These are phyloP conservation scores for Sisymbrium irio DNA, from an alignment of 345 rosid genomes.

Conservation along the genomic window DNA sequence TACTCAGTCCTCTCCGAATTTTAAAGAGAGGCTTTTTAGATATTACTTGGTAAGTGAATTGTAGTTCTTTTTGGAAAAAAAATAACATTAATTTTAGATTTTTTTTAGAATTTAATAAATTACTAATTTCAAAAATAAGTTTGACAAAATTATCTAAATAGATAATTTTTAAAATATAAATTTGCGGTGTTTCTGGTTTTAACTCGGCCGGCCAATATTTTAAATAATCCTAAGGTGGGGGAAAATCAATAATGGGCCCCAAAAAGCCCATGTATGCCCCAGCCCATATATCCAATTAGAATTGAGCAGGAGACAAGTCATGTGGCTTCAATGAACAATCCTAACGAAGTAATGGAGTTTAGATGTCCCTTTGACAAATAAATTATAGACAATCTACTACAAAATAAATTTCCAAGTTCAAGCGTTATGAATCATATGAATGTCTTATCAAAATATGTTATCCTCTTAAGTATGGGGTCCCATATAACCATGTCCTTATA, in stretches of 20 bases:
- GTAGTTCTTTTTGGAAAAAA: too few relatives aligned
- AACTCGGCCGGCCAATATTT: too few relatives aligned
- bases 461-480: constrained; percentile 28
- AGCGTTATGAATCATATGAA: background rate
- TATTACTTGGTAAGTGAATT: too few relatives aligned
- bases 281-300: background rate
- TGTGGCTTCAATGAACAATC: constrained; percentile 15
- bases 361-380: constrained; percentile 19
- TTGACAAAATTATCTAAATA: too few relatives aligned
- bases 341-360: background rate
- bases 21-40: too few relatives aligned
- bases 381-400: background rate
- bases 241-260: background rate
- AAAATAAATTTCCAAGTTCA: background rate
- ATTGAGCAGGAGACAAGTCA: constrained; percentile 17
- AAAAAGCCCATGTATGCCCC: constrained; percentile 6
- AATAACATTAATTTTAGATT: too few relatives aligned
- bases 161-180: too few relatives aligned
- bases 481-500: constrained; percentile 6
- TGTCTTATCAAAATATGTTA: constrained; percentile 12
- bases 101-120: too few relatives aligned
- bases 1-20: too few relatives aligned
- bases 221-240: background rate
- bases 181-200: too few relatives aligned
- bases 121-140: too few relatives aligned